Conservation (phyloP, 345 rosid species). For the Punica granatum region DNA sequence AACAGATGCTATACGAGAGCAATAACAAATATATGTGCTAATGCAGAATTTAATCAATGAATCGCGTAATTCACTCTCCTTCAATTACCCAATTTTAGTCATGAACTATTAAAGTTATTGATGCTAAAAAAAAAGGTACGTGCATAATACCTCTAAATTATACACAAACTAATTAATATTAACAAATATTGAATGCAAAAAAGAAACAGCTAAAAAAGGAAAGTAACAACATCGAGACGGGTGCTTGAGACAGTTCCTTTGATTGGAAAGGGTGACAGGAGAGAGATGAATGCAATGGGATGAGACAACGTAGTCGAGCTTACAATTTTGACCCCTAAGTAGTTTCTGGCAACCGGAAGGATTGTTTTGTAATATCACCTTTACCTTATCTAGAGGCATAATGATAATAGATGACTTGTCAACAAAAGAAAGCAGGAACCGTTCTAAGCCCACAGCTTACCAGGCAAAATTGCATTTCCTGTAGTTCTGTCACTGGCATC, state of each 20-base stretch:
- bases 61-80: neutral
- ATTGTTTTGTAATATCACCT: neutral
- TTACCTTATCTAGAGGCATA: neutral
- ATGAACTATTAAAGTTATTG: neutral
- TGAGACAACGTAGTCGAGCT: neutral
- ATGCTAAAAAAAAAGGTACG: neutral
- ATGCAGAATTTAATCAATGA: neutral
- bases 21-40: neutral
- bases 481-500: constrained; percentile 54
- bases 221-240: neutral
- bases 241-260: neutral
- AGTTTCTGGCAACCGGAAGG: neutral
- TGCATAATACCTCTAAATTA: neutral
- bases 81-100: neutral
- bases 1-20: neutral
- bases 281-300: neutral
- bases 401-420: neutral
- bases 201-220: neutral
- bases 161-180: neutral
- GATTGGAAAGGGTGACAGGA: neutral
- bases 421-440: neutral
- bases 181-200: neutral
- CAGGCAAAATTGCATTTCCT: constrained; percentile 51
- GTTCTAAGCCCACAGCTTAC: constrained; percentile 19
- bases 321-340: neutral